Base-by-base conservation (phyloP, 2,329 filamentous ascomycete genomes). In the Phaeomoniella chlamydospora region DNA sequence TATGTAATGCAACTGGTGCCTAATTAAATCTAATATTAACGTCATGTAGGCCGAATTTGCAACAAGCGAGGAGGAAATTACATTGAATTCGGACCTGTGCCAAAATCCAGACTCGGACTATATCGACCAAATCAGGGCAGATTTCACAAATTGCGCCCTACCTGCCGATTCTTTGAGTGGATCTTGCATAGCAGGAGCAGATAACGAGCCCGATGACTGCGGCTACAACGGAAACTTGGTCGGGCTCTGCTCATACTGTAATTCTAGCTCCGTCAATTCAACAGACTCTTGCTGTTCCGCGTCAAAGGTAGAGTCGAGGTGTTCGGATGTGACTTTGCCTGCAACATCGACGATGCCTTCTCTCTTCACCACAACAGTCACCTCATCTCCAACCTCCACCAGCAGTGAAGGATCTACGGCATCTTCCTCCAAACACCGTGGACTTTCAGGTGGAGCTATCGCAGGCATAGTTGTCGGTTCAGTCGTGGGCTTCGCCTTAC, bases 271-370 rank as follows among this genome's bases (percentile, higher is more conserved):
- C 17, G 74, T 78, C 43, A 96, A 96, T 58, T 80, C 85, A 6
- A 96, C 88, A 35, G 88, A 96, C 55, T 92, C 87, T 3, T 98
- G 90, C 64, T 98, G 90, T 57, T 79, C 86, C 50, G 85, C 76
- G 48, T 77, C 87, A 4, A 68, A 85, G 42, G 77, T 80, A n/a
- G 72, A 83, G 39, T 61, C 62, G 16, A 72, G 77, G 43, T 98
- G 90, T 55, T 61, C 72, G 34, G 72, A 73, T 35, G 81, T 98
- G n/a, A 65, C 71, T 16, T 64, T 98, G 4, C 90, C 90, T 0
- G 74, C 74, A 1, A 62, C 66, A 12, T 67, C 70, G 3, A 9
- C 22, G 9, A 59, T 77, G 44, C 62, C 65, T n/a, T 66, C 69
- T 3, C 58, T 77, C 4, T 68, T 74, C 38, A 71, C 80, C 9